Conservation (phyloP, 1,284 basidiomycete species). For the Trametes sp. region DNA sequence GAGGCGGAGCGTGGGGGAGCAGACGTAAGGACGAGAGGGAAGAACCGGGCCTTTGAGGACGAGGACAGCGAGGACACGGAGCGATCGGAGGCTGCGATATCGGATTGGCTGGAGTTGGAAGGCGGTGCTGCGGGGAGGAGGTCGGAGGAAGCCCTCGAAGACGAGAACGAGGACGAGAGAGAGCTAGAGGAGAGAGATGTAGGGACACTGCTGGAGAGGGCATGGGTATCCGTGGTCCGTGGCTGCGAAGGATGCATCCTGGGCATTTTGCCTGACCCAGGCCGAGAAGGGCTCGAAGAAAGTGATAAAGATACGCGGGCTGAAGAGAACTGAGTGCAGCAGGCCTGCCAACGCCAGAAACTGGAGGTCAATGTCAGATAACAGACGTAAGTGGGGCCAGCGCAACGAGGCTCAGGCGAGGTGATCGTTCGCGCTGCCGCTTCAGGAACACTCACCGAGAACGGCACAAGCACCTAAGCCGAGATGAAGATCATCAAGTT, state of each 20-base stretch:
- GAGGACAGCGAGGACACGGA: conserved; percentile 42
- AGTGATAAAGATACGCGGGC: conserved; percentile 36
- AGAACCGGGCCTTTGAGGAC: conserved; percentile 48
- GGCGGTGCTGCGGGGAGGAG: conserved; percentile 46
- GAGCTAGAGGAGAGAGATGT: conserved; percentile 49
- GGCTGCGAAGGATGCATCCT: conserved; percentile 32
- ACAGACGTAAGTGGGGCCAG: conserved; percentile 36
- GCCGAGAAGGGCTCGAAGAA: conserved; percentile 33
- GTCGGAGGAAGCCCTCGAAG: conserved; percentile 44
- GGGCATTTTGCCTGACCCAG: conserved; percentile 34
- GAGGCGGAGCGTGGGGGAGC: conserved; percentile 34
- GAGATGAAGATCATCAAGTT: conserved; percentile 31
- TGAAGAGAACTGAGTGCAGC: conserved; percentile 28
- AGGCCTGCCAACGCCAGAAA: conserved; percentile 32
- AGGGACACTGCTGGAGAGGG: conserved; percentile 44
- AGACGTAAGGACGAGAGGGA: conserved; percentile 46
- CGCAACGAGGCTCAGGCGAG: conserved; percentile 50
- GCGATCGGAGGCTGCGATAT: conserved; percentile 53
- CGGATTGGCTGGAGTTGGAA: conserved; percentile 49
- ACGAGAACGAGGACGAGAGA: conserved; percentile 52
- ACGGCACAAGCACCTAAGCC: conserved; percentile 27
- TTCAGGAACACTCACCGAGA: conserved; percentile 26
- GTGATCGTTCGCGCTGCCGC: conserved; percentile 40
- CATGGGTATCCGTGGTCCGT: conserved; percentile 42
- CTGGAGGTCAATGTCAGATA: conserved; percentile 31